Percentiles rank a stretch among this genome's conserved stretches.
Conservation (phyloP, 345 rosid genomes). For the Kernera saxatilis region DNA sequence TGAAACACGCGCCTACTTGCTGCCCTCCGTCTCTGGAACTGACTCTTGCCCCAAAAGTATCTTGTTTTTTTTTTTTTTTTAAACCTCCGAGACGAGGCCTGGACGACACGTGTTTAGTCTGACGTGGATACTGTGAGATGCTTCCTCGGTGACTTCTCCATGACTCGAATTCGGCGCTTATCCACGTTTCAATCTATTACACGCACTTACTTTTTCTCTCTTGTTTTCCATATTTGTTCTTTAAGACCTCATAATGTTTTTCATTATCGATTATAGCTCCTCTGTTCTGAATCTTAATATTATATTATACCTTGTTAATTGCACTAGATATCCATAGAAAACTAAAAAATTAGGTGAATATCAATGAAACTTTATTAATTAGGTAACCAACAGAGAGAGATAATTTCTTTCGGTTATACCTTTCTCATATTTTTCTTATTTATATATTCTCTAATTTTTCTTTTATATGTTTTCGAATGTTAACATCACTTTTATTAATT, state of each 20-base stretch:
- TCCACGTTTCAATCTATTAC: slow-evolving; percentile 19
- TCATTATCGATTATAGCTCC: not conserved
- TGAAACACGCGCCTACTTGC: slow-evolving; percentile 1
- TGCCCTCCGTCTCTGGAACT: slow-evolving; percentile 3
- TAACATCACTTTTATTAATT: too few relatives aligned
- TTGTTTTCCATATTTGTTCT: not conserved
- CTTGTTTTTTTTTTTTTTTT: not conserved
- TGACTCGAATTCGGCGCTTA: slow-evolving; percentile 29
- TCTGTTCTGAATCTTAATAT: not conserved
- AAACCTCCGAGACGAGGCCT: slow-evolving; percentile 6
- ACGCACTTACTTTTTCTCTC: not conserved
- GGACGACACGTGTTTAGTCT: slow-evolving; percentile 23
- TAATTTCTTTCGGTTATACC: too few relatives aligned
- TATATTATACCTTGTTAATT: too few relatives aligned
- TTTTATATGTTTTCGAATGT: too few relatives aligned
- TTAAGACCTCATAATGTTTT: not conserved
- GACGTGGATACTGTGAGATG: slow-evolving; percentile 21
- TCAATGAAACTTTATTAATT: too few relatives aligned
- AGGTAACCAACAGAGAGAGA: too few relatives aligned
- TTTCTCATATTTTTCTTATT: too few relatives aligned
- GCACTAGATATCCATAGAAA: too few relatives aligned
- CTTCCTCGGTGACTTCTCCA: slow-evolving; percentile 32
- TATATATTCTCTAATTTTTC: too few relatives aligned
- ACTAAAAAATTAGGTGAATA: too few relatives aligned
- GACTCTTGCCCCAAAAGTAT: slow-evolving; percentile 20